Conservation (phyloP, 768 basidiomycete species). For the Amanita brunnescens region DNA sequence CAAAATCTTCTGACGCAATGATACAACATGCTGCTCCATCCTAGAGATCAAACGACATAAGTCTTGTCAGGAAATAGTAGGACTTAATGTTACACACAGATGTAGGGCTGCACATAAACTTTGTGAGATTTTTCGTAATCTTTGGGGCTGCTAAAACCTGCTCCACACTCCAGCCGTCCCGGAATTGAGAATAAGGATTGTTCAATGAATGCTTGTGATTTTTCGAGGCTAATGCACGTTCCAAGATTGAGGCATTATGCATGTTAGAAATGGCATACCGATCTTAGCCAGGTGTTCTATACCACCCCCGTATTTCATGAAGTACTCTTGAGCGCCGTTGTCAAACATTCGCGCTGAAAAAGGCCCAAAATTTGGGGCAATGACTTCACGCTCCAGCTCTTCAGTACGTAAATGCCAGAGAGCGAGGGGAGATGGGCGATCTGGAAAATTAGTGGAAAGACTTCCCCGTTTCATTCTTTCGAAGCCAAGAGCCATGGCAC, state of each 20-base stretch:
- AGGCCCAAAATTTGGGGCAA: slow-evolving; percentile 62
- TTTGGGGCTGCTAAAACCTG: slow-evolving; percentile 58
- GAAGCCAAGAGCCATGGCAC: slow-evolving; percentile 77
- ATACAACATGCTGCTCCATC: slow-evolving; percentile 73
- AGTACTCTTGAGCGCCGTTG: slow-evolving; percentile 72
- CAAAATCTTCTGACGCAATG: slow-evolving; percentile 72
- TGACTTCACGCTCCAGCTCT: slow-evolving; percentile 39
- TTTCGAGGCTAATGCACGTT: slow-evolving; percentile 50
- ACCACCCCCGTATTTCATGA: slow-evolving; percentile 60
- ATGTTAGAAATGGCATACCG: slow-evolving; percentile 32
- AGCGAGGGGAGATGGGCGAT: slow-evolving; percentile 38
- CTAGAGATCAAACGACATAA: slow-evolving; percentile 23
- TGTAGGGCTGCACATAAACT: slow-evolving; percentile 85
- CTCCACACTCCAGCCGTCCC: slow-evolving; percentile 66
- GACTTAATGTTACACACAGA: slow-evolving; percentile 34
- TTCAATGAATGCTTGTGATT: slow-evolving; percentile 76
- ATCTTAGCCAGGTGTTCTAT: slow-evolving; percentile 69
- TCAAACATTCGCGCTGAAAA: slow-evolving; percentile 66
- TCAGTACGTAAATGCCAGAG: slow-evolving; percentile 34
- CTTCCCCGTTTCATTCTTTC: slow-evolving; percentile 79
- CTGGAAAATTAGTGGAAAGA: slow-evolving; percentile 56
- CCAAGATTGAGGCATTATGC: neutral
- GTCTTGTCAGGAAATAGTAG: neutral
- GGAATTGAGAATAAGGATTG: slow-evolving; percentile 84
- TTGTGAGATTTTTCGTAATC: slow-evolving; percentile 67